Evolutionary conservation across 192 early-diverging fungal species (phyloP), one percentile per base, ranked within the genome.

Genomic region (Backusella circina): DNA sequence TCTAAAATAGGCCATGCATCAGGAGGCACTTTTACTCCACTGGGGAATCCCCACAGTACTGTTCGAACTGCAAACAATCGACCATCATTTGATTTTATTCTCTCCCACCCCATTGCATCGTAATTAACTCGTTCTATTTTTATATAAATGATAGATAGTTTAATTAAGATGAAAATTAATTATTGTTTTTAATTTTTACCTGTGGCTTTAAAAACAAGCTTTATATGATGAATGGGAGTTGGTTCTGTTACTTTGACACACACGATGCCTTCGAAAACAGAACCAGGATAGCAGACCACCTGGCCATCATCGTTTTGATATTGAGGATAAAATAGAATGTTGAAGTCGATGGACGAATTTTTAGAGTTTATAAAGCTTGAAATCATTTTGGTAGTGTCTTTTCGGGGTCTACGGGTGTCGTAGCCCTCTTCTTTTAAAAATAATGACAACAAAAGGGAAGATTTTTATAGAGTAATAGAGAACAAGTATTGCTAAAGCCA

Each of bases 41-140:
- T 26, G 0, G 73, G 39, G 0, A 69, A 67, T 7, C 75, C 75
- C 66, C 70, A 73, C 2, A 80, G 16, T 39, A 44, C 44, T 7
- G 79, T 76, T 23, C 75, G 47, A 3, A 76, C 66, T 35, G 79
- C 75, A 73, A 80, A 80, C 6, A 76, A 51, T 23, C 76, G 57
- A 30, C 69, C 76, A 67, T 76, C 68, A 33, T 54, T 38, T 12
- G 26, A 73, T 67, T 65, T 57, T 7, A 65, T 57, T 36, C 65
- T 67, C 69, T 72, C 65, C 79, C 79, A 80, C 15, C 79, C 79
- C 64, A 70, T 73, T 15, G 75, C 75, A 37, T 65, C 66, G 47
- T 71, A 75, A 31, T 80, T 76, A 6, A 80, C 71, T 50, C 70
- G 12, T 68, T 80, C 79, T 80, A 41, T 39, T 51, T 64, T 66